These are phyloP conservation scores for Candida palmyrensis DNA, from an alignment of 805 yeast species.

Conservation along the genomic window DNA sequence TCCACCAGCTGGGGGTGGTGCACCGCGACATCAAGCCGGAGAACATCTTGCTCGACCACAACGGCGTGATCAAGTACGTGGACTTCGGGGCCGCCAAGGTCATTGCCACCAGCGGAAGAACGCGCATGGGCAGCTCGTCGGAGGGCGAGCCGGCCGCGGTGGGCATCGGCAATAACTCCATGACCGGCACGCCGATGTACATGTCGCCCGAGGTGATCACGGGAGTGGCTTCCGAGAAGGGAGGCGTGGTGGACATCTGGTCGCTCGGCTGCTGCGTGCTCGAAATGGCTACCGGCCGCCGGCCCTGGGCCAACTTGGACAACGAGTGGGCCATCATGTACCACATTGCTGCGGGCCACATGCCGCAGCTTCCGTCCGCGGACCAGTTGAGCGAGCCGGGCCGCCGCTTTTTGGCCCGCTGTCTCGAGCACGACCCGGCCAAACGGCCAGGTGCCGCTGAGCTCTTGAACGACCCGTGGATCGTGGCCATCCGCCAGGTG, in stretches of 20 bases:
- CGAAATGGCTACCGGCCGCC: slow-evolving; percentile 93
- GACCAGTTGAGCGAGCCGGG: slow-evolving; percentile 80
- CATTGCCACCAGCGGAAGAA: slow-evolving; percentile 56
- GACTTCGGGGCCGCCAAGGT: slow-evolving; percentile 98
- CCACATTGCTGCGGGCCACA: slow-evolving; percentile 92
- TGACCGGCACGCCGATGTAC: slow-evolving; percentile 97
- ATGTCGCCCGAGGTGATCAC: slow-evolving; percentile 97
- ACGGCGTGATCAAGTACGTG: slow-evolving; percentile 90
- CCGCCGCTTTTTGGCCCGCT: slow-evolving; percentile 59
- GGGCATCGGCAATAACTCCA: slow-evolving; percentile 17
- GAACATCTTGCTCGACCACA: slow-evolving; percentile 81
- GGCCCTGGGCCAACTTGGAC: slow-evolving; percentile 96
- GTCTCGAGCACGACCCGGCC: slow-evolving; percentile 78
- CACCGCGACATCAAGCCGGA: slow-evolving; percentile 97
- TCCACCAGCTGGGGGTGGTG: slow-evolving; percentile 92
- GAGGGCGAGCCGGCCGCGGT: slow-evolving; percentile 8
- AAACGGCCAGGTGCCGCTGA: slow-evolving; percentile 82
- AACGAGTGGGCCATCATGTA: slow-evolving; percentile 99
- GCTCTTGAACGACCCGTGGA: slow-evolving; percentile 86
- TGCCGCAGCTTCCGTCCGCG: slow-evolving; percentile 75
- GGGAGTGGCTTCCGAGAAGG: slow-evolving; percentile 56
- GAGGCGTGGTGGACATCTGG: slow-evolving; percentile 85
- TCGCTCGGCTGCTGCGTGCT: slow-evolving; percentile 93
- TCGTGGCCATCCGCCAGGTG: slow-evolving; percentile 60
- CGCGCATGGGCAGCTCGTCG: slow-evolving; percentile 18